Base-by-base conservation (phyloP, 1,139 yeast species). In the Protomyces pachydermus region DNA sequence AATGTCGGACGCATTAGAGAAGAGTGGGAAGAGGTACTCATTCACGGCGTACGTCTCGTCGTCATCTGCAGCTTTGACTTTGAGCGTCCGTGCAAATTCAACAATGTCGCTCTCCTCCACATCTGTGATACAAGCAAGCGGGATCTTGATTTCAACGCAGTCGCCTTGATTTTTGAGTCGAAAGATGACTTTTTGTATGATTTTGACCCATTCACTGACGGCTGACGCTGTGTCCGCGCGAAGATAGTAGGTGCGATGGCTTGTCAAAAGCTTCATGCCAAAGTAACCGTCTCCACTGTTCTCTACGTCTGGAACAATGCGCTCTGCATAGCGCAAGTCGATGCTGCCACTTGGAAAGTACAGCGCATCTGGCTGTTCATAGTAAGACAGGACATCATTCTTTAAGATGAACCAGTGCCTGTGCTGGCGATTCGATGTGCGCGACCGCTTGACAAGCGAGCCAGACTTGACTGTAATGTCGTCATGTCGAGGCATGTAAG, bases 271-370 rank as follows among this genome's bases (percentile, higher is more conserved):
- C 3, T 70, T 62, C 66, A 77, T 45, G 5, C 57, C 61, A 39
- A 42, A 56, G 23, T 37, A 54, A 2, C 51, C 50, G 16, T 42
- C 54, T 16, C 46, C 25, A 20, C 56, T 51, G 18, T 18, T 48
- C 35, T 56, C 56, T 3, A 56, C 16, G 38, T 55, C 57, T 16
- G 56, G 64, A 14, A 23, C 39, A 10, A 53, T 48, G 10, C 51
- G 45, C 54, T 82, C 72, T 12, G 91, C 90, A 16, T 82, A 79
- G 61, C 85, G 79, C 66, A 90, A 77, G 72, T 90, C 95, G 54
- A 93, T 84, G 0, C 89, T 86, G 42, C 88, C 77, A 5, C 80
- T 78, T 0, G 98, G 98, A 75, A 91, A 91, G 74, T 91, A 91
- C 25, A 87, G 76, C 65, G 90, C 95, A 0, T 90, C 85, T 0